Evolutionary conservation across 441 rosid genomes (phyloP), one percentile per base, ranked within the genome.

Genomic region (Monsonia emarginata): DNA sequence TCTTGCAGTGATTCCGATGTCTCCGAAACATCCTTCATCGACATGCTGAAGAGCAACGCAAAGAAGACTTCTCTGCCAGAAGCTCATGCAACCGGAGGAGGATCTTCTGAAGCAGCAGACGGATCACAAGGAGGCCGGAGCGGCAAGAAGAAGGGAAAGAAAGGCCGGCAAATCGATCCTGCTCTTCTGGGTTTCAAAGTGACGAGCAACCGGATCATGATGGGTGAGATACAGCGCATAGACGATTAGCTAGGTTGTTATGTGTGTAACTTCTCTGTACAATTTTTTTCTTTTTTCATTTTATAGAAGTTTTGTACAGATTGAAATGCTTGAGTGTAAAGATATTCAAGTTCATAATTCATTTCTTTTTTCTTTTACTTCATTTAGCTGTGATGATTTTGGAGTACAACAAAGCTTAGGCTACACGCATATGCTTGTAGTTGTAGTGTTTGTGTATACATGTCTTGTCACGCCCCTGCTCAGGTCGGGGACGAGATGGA

Each of bases 11-110:
- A 78, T 54, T 80, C 75, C 38, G 80, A 73, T 2, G 75, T 65
- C 7, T 71, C 90, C 0, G 88, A 85, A 65, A 67, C 91, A 13
- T 82, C 88, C 1, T 86, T 84, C 61, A 82, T 82, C 11, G 86
- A 87, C 75, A 85, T 84, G 94, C 74, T 86, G 70, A 84, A 79
- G 75, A 83, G 74, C 62, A 79, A 69, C 46, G 54, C 73, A 22
- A 78, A 80, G 80, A 86, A 84, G 78, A 72, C 63, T 16, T 59
- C 69, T 24, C 57, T 4, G 1, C 66, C 72, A 31, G 82, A 79
- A 32, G 58, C 28, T 26, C 68, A 75, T 2, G 9, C 63, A 11
- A 36, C 40, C 0, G 57, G 27, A 6, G 78, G 76, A 26, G 50
- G n/a, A n/a, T n/a, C 30, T 18, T 16, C 74, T 0, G 84, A 82